Evolutionary conservation across 352 stramenopile genomes (phyloP), one percentile per base, ranked within the genome.

Genomic region (Pythium apleroticum): DNA sequence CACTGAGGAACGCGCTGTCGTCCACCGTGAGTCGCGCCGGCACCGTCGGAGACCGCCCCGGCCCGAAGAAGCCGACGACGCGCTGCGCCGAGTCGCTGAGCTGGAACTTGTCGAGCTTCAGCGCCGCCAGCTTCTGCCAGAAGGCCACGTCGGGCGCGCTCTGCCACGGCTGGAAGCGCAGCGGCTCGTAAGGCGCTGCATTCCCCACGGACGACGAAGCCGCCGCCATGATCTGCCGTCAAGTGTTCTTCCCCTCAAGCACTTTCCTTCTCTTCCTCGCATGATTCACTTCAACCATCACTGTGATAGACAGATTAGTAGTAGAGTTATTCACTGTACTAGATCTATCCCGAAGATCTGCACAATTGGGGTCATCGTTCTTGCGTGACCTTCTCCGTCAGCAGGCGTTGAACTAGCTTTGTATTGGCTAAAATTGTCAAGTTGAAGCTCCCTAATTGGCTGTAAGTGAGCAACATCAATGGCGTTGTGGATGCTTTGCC

Each of bases 21-120:
- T 96, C 84, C 17, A 96, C 71, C 3, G 80, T 83, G 39, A 96
- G 81, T 37, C 85, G 84, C 20, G 84, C 69, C 6, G 87, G 84
- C 7, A 96, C 84, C 30, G 68, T 79, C 28, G 73, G 56, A 7
- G 87, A 80, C 1, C 84, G 73, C 7, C 83, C 81, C 5, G 86
- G 79, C 0, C 77, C 63, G 64, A 92, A 96, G 63, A 84, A 94
- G 0, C 82, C 87, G 14, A 66, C 74, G 11, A 96, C 68, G 24
- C 60, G 49, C 73, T 90, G 84, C 28, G 78, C 61, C 45, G 76
- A 58, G 69, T 96, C 87, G 60, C 77, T 80, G 28, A 96, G 77
- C 65, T 92, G 80, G 66, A 93, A 96, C 55, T 71, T 83, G 67
- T 96, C 66, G 25, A 96, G 80, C 77, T 96, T 96, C 33, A 93